Conservation (phyloP, 495 filamentous ascomycete genomes). For the Penicillium alfredii region DNA sequence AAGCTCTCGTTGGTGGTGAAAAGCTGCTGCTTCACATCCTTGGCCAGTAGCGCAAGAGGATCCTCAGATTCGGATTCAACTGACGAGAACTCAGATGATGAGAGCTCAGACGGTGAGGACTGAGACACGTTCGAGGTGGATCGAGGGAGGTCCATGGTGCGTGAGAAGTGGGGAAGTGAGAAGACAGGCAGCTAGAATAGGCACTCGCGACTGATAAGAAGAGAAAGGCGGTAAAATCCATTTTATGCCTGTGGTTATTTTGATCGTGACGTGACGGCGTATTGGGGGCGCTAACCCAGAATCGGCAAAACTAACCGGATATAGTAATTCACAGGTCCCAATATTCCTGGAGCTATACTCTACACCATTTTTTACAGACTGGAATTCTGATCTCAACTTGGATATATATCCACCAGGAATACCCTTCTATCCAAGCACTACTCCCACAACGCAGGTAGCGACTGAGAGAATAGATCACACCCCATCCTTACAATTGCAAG, state of each 20-base stretch:
- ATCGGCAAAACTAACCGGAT: too few species aligned
- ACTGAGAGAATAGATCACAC: too few species aligned
- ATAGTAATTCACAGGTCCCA: too few species aligned
- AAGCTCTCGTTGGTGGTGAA: constrained; percentile 14
- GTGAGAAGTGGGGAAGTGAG: constrained; percentile 8
- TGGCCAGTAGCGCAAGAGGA: constrained; percentile 12
- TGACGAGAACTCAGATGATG: constrained; percentile 9
- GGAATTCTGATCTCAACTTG: too few species aligned
- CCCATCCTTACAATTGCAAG: too few species aligned
- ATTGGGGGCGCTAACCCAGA: too few species aligned
- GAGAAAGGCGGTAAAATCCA: constrained; percentile 1
- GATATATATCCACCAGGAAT: too few species aligned
- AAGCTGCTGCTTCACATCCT: constrained; percentile 10
- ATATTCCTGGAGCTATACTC: too few species aligned
- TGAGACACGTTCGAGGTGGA: constrained; percentile 9
- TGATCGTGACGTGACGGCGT: too few species aligned
- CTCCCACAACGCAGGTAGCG: too few species aligned
- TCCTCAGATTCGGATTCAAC: constrained; percentile 13
- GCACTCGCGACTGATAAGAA: constrained; percentile 5
- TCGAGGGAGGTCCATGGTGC: constrained; percentile 12
- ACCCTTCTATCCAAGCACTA: too few species aligned
- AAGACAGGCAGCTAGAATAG: constrained; percentile 9
- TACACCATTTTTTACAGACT: too few species aligned
- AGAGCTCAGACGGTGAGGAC: constrained; percentile 12
- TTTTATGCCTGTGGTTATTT: neutral